phyloP scores from a whole-genome alignment of 2,329 filamentous ascomycete species.

The Acrocalymma vagum region DNA sequence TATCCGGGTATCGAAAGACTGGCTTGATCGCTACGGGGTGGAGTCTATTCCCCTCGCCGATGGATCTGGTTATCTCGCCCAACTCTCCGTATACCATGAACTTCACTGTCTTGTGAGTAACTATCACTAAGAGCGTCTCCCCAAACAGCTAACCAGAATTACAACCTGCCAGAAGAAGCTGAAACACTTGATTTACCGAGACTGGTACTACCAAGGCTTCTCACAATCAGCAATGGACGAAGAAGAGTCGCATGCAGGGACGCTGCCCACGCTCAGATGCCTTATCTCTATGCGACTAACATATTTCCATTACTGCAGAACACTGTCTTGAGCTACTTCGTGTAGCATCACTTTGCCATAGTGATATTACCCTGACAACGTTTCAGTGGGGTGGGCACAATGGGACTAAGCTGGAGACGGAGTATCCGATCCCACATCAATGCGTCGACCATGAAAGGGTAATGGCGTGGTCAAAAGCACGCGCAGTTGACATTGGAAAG shows the following conservation, averaged over 20 bases:
- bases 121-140: not conserved
- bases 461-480: not conserved
- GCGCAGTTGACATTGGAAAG: not conserved
- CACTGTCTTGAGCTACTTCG: conserved; percentile 3
- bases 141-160: not conserved
- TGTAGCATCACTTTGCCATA: not conserved
- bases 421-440: conserved; percentile 2
- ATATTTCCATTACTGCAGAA: not conserved
- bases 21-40: conserved; percentile 1
- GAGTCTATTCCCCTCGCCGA: conserved; percentile 1
- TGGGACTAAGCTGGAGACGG: not conserved
- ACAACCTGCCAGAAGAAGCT: not conserved
- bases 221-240: no score
- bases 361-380: not conserved
- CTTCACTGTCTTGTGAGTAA: conserved; percentile 3
- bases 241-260: no score
- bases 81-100: conserved; percentile 3
- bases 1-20: not conserved
- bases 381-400: not conserved
- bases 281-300: no score
- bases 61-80: not conserved
- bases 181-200: conserved; percentile 1
- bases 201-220: not conserved
- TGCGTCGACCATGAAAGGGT: not conserved
- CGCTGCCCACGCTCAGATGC: no score